Percentiles rank a stretch among this genome's conserved stretches.
phyloP scores from a whole-genome alignment of 2,329 filamentous ascomycete genomes.

The Plectosphaerella cucumerina region DNA sequence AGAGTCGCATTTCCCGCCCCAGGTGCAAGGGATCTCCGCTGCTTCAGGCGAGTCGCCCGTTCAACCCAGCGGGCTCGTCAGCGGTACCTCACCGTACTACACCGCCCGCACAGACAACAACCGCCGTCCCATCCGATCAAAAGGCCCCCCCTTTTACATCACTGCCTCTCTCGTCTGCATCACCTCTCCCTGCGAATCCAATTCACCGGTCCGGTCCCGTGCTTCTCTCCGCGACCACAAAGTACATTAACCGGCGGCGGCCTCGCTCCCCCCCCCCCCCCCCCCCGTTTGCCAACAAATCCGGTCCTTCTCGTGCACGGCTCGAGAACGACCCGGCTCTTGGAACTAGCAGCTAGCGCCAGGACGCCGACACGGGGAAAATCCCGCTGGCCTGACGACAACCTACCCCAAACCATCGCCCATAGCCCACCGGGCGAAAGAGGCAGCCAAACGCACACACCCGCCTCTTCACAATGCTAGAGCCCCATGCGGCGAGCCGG shows the following conservation, averaged over 20 bases:
- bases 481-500: slow-evolving; percentile 17
- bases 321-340: no score
- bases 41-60: not conserved
- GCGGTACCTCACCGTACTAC: not conserved
- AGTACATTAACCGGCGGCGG: no score
- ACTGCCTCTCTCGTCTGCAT: not conserved
- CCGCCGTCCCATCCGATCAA: no score
- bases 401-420: not conserved
- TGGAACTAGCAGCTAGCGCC: not conserved
- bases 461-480: slow-evolving; percentile 8
- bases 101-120: not conserved
- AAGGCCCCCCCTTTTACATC: not conserved
- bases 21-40: not conserved
- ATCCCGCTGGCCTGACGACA: not conserved
- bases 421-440: no score
- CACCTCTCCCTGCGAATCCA: no score
- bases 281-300: no score
- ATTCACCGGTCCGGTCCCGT: no score
- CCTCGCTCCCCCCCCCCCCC: no score
- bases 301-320: no score
- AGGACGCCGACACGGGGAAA: not conserved
- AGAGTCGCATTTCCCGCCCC: not conserved
- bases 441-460: not conserved
- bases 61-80: not conserved
- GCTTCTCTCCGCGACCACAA: no score